Evolutionary conservation across 495 filamentous ascomycete species (phyloP).

Genomic region (Friedmanniomyces endolithicus): DNA sequence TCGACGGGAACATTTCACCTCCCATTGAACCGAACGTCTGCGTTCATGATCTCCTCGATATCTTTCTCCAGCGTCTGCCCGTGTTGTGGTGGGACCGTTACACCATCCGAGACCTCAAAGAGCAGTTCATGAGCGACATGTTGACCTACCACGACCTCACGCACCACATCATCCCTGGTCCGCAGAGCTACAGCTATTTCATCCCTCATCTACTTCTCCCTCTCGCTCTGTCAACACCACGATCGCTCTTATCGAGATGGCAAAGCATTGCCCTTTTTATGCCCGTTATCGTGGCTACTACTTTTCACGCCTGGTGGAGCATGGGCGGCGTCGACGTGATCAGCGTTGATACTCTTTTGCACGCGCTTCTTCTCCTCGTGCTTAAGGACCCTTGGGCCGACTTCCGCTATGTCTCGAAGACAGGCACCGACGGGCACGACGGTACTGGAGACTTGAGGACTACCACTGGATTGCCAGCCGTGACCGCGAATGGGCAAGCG

Average conservation of each 20-base stretch:
- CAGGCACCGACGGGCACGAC: background rate
- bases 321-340: slow-evolving; percentile 20
- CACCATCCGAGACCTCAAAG: too few relatives aligned
- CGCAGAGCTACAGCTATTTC: slow-evolving; percentile 15
- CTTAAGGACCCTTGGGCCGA: slow-evolving; percentile 15
- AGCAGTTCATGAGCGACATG: background rate
- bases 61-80: too few relatives aligned
- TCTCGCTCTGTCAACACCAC: slow-evolving; percentile 13
- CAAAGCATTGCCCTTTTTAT: slow-evolving; percentile 15
- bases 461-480: background rate
- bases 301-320: slow-evolving; percentile 7
- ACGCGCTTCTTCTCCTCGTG: slow-evolving; percentile 7
- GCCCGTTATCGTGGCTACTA: slow-evolving; percentile 6
- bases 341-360: slow-evolving; percentile 14
- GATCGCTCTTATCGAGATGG: slow-evolving; percentile 12
- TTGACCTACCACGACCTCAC: slow-evolving; percentile 14
- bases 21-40: too few relatives aligned
- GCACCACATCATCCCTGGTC: slow-evolving; percentile 13
- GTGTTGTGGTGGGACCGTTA: too few relatives aligned
- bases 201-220: slow-evolving; percentile 14
- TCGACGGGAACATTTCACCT: too few relatives aligned
- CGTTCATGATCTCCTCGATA: too few relatives aligned
- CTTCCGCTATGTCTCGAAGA: slow-evolving; percentile 7
- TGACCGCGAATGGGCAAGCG: background rate
- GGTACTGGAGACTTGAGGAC: background rate